Conservation (phyloP, 345 rosid genomes). For the Bretschneidera sinensis region DNA sequence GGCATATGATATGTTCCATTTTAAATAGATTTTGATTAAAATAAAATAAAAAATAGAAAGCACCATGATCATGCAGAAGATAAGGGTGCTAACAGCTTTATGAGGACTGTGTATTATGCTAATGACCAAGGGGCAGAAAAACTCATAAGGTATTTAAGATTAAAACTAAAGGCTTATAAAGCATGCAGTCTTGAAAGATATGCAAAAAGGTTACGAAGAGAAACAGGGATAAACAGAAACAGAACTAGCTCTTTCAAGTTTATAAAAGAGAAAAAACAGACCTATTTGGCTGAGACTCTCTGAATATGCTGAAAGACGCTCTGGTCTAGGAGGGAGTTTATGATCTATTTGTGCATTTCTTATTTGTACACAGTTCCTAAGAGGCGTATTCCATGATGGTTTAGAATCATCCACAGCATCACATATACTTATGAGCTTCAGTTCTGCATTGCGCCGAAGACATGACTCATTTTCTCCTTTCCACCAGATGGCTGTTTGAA, state of each 20-base stretch:
- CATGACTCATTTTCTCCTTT: constrained; percentile 62
- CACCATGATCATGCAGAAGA: not conserved
- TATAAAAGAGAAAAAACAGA: constrained; percentile 18
- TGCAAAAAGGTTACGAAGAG: no score
- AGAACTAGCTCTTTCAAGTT: not conserved
- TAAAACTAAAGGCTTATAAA: not conserved
- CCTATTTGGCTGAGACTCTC: constrained; percentile 55
- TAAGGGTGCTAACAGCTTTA: not conserved
- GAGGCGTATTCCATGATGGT: constrained; percentile 78
- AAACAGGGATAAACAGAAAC: not conserved
- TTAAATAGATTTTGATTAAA: not conserved
- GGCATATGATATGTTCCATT: not conserved
- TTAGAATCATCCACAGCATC: constrained; percentile 44
- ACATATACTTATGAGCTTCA: constrained; percentile 58
- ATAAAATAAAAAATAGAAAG: not conserved
- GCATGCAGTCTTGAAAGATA: not conserved
- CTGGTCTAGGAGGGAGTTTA: constrained; percentile 59
- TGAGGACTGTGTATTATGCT: no score
- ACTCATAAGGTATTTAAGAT: not conserved
- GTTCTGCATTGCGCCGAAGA: constrained; percentile 48
- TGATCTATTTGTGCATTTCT: constrained; percentile 26
- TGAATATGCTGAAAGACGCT: constrained; percentile 62
- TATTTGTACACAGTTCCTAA: constrained; percentile 51
- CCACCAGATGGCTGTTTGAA: constrained; percentile 94
- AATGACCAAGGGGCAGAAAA: no score